Evolutionary conservation across 192 early-diverging fungal genomes (phyloP).

Genomic region (Linnemannia elongata): DNA sequence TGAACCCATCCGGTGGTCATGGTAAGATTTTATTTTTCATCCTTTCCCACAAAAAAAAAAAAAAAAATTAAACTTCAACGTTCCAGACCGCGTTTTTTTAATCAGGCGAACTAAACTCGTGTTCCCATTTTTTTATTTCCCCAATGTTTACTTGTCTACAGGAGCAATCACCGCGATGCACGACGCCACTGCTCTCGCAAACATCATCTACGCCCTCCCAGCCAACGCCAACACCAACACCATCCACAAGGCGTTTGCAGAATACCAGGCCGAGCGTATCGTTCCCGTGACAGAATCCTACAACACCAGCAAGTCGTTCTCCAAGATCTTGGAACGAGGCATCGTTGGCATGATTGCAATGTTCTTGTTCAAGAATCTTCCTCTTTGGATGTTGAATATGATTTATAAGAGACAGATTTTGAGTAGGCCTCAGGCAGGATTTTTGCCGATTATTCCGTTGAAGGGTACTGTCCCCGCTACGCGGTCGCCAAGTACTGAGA

Average conservation of each 20-base stretch:
- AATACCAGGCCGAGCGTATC: conserved; percentile 7
- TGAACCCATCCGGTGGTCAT: background rate
- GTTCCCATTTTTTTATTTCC: too few relatives aligned
- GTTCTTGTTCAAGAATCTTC: background rate
- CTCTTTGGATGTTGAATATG: too few relatives aligned
- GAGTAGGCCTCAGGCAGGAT: too few relatives aligned
- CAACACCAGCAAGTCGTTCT: background rate
- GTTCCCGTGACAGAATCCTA: background rate
- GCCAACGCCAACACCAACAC: background rate
- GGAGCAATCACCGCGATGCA: conserved; percentile 3
- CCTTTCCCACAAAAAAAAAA: too few relatives aligned
- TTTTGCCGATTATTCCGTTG: too few relatives aligned
- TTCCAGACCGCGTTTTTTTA: too few relatives aligned
- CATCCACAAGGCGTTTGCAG: background rate
- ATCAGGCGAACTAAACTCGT: too few relatives aligned
- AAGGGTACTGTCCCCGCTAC: too few relatives aligned
- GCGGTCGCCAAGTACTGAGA: too few relatives aligned
- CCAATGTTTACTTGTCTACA: background rate
- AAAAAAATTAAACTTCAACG: too few relatives aligned
- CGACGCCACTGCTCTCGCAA: background rate
- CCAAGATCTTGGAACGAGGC: background rate
- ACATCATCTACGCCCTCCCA: background rate
- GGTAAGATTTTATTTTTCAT: background rate
- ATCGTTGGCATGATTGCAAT: background rate
- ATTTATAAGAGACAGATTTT: too few relatives aligned